Conservation (phyloP, 1,284 basidiomycete genomes). For the Cystobasidium pallidum region DNA sequence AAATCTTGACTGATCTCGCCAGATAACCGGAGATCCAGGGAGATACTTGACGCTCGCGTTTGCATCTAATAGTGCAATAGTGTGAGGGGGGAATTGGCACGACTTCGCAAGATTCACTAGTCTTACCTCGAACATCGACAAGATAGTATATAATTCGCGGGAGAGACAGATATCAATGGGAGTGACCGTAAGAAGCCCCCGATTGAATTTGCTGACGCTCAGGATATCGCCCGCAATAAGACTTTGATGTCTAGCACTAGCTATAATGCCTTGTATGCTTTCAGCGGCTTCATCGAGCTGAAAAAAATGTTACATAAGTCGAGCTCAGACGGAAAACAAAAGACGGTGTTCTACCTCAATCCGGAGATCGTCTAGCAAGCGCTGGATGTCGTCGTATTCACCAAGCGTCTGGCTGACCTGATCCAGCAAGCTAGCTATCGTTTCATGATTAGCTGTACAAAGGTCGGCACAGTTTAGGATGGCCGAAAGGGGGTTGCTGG, state of each 20-base stretch:
- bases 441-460: slow-evolving; percentile 23
- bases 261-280: slow-evolving; percentile 38
- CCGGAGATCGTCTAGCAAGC: slow-evolving; percentile 14
- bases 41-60: slow-evolving; percentile 25
- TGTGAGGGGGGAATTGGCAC: neutral
- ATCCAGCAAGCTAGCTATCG: slow-evolving; percentile 25
- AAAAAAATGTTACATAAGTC: neutral
- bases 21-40: slow-evolving; percentile 10
- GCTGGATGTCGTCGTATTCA: slow-evolving; percentile 12
- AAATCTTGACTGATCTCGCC: slow-evolving; percentile 8
- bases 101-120: too few relatives aligned
- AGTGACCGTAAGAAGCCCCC: slow-evolving; percentile 38
- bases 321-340: too few relatives aligned
- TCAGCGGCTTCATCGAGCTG: slow-evolving; percentile 39
- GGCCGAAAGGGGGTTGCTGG: slow-evolving; percentile 32
- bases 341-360: neutral
- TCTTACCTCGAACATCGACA: slow-evolving; percentile 38
- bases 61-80: slow-evolving; percentile 19
- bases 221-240: slow-evolving; percentile 40
- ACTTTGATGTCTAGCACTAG: slow-evolving; percentile 41
- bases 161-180: slow-evolving; percentile 34
- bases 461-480: slow-evolving; percentile 36
- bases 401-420: neutral
- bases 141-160: slow-evolving; percentile 24
- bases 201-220: slow-evolving; percentile 40